Conservation (phyloP, 331 rosid genomes). For the Arachis monticola region DNA sequence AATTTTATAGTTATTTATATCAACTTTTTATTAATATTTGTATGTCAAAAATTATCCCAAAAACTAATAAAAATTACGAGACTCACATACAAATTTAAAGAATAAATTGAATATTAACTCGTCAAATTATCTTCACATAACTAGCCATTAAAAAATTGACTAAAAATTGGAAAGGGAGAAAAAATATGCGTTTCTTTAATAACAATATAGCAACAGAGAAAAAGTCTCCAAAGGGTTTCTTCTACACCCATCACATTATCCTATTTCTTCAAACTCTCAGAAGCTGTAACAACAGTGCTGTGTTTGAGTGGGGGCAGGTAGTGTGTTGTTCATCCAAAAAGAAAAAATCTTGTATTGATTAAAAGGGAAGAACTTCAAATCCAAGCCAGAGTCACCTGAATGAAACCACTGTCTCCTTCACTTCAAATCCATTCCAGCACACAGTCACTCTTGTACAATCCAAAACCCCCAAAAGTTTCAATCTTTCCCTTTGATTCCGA, state of each 20-base stretch:
- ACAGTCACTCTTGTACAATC: neutral
- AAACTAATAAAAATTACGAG: no score
- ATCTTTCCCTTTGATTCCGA: slow-evolving; percentile 37
- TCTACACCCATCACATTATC: neutral
- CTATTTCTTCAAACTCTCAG: neutral
- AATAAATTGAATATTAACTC: no score
- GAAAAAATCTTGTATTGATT: neutral
- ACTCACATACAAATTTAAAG: no score
- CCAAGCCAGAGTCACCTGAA: neutral
- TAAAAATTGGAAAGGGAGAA: no score
- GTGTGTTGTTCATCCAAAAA: neutral
- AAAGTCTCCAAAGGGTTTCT: neutral
- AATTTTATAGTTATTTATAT: no score
- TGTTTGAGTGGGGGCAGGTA: neutral
- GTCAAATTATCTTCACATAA: no score
- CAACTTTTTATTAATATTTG: no score
- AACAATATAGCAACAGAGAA: neutral
- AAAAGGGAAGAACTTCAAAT: neutral
- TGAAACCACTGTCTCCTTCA: neutral
- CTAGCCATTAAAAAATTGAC: no score
- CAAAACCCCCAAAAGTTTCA: slow-evolving; percentile 39
- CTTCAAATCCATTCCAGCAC: neutral
- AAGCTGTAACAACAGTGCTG: neutral
- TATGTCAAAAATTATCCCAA: no score
- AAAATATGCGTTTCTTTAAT: no score